These are phyloP conservation scores for Amauroascus niger DNA, from an alignment of 2,329 filamentous ascomycete species.

Conservation along the genomic window DNA sequence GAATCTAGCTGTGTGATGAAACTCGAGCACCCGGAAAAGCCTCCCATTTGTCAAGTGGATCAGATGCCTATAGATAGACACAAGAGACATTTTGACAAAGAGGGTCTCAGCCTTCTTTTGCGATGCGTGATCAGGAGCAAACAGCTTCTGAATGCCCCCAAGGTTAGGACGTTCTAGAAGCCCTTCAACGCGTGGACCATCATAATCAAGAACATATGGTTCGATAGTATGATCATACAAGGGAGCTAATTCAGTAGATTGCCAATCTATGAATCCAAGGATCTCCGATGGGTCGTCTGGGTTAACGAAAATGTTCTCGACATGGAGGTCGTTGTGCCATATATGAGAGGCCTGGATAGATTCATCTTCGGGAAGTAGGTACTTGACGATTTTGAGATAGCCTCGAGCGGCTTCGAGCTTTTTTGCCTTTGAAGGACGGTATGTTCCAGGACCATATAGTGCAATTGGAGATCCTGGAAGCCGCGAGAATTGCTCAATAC, in stretches of 20 bases:
- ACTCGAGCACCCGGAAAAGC: constrained; percentile 27
- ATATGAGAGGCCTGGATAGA: constrained; percentile 22
- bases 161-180: no score
- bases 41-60: constrained; percentile 18
- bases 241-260: constrained; percentile 17
- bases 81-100: constrained; percentile 25
- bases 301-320: constrained; percentile 34
- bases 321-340: constrained; percentile 35
- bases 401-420: not conserved
- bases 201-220: constrained; percentile 20
- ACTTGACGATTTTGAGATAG: not conserved
- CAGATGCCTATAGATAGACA: constrained; percentile 21
- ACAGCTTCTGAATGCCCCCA: no score
- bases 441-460: constrained; percentile 32
- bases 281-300: constrained; percentile 10
- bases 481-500: not conserved
- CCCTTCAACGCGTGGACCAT: constrained; percentile 14
- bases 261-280: constrained; percentile 23
- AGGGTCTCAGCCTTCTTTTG: constrained; percentile 22
- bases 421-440: constrained; percentile 22
- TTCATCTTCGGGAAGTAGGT: constrained; percentile 15
- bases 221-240: constrained; percentile 18
- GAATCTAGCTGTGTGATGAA: constrained; percentile 24
- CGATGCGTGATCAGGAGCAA: no score
- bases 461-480: constrained; percentile 26